These are phyloP conservation scores for Thermomucor indicae-seudaticae DNA, from an alignment of 371 early-diverging fungal species.

Conservation along the genomic window DNA sequence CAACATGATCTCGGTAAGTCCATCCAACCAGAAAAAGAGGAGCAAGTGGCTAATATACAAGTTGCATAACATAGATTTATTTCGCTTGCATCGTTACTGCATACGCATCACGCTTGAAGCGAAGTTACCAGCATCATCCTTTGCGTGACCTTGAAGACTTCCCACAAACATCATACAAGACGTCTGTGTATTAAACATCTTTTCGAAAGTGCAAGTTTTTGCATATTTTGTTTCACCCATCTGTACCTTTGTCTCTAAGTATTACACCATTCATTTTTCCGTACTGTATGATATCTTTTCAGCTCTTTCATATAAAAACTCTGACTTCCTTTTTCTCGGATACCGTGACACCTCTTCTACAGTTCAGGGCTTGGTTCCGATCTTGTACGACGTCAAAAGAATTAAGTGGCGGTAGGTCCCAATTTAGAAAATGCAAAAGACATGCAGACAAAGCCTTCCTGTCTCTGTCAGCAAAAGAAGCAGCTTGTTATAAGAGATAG, in stretches of 20 bases:
- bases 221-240: background rate
- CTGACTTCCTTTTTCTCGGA: background rate
- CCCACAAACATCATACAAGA: conserved; percentile 6
- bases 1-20: conserved; percentile 19
- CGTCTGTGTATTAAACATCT: conserved; percentile 1
- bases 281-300: no score
- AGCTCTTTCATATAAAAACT: background rate
- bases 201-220: background rate
- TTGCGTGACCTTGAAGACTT: conserved; percentile 20
- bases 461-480: background rate
- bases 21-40: background rate
- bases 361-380: background rate
- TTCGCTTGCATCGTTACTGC: conserved; percentile 19
- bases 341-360: background rate
- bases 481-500: background rate
- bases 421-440: background rate
- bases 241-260: background rate
- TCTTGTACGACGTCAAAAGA: no score
- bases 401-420: no score
- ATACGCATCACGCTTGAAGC: conserved; percentile 16
- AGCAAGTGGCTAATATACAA: background rate
- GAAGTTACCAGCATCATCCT: conserved; percentile 17
- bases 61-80: conserved; percentile 11
- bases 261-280: no score
- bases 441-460: background rate